These are phyloP conservation scores for Kodamaea arcana DNA, from an alignment of 1,139 yeast species.

Conservation along the genomic window DNA sequence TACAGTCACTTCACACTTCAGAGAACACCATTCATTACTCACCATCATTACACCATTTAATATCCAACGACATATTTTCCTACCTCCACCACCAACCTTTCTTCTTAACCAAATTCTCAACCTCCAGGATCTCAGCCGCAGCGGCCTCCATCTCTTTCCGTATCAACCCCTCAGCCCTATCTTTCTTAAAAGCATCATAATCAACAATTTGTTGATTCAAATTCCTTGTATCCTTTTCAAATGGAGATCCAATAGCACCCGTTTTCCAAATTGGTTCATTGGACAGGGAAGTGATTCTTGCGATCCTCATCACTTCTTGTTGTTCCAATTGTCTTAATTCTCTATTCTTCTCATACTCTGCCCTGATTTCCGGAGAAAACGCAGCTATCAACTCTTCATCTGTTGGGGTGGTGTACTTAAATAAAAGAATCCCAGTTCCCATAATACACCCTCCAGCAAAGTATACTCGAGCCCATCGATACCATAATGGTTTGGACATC, in stretches of 20 bases:
- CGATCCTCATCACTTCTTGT: slow-evolving; percentile 62
- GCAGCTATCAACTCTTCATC: slow-evolving; percentile 72
- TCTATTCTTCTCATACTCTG: slow-evolving; percentile 66
- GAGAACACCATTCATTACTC: no score
- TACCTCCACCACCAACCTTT: slow-evolving; percentile 32
- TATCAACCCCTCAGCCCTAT: slow-evolving; percentile 43
- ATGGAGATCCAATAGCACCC: slow-evolving; percentile 64
- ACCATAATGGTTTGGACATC: slow-evolving; percentile 42
- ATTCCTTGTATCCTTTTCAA: slow-evolving; percentile 36
- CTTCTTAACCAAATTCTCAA: slow-evolving; percentile 31
- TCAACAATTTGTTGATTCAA: slow-evolving; percentile 33
- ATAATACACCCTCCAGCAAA: slow-evolving; percentile 57
- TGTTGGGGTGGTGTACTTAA: slow-evolving; percentile 72
- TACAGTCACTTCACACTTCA: no score
- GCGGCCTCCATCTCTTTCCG: slow-evolving; percentile 44
- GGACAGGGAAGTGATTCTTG: slow-evolving; percentile 55
- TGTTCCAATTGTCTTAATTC: slow-evolving; percentile 64
- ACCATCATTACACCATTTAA: no score
- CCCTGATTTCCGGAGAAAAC: slow-evolving; percentile 79
- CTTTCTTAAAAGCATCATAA: slow-evolving; percentile 47
- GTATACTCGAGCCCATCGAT: slow-evolving; percentile 58
- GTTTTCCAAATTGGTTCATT: slow-evolving; percentile 80
- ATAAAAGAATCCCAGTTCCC: slow-evolving; percentile 63
- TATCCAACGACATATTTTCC: no score
- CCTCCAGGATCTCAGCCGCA: slow-evolving; percentile 40